A percentile compares a stretch with the other conserved stretches of the same genome.
These are phyloP conservation scores for Mallotus nudiflorus DNA, from an alignment of 345 rosid genomes.

Conservation along the genomic window DNA sequence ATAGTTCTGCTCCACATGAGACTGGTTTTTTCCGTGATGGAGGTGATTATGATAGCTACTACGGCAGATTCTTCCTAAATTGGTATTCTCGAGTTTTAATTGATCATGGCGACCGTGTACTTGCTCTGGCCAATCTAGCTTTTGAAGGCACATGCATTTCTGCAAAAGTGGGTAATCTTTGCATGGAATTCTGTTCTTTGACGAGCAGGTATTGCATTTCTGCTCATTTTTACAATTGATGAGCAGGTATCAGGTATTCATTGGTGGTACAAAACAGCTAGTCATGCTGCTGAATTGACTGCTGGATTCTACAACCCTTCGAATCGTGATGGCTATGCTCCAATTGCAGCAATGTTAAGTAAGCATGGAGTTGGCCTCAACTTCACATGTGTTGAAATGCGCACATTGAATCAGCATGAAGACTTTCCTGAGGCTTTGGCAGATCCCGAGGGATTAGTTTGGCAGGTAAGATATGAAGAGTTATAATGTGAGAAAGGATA, in stretches of 20 bases:
- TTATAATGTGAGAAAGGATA: conserved; percentile 4
- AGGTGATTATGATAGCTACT: conserved; percentile 87
- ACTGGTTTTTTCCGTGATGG: conserved; percentile 96
- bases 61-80: conserved; percentile 91
- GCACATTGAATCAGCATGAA: conserved; percentile 53
- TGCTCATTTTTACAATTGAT: conserved; percentile 34
- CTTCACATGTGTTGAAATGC: conserved; percentile 62
- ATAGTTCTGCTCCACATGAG: conserved; percentile 82
- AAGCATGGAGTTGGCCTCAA: conserved; percentile 73
- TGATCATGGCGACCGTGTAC: conserved; percentile 80
- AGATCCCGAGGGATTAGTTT: conserved; percentile 79
- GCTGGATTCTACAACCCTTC: conserved; percentile 91
- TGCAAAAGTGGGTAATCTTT: conserved; percentile 62
- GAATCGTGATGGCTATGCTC: conserved; percentile 86
- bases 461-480: conserved; percentile 59
- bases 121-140: conserved; percentile 81
- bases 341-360: conserved; percentile 63
- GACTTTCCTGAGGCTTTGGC: conserved; percentile 56
- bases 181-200: not conserved
- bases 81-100: conserved; percentile 86
- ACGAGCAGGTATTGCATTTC: not conserved
- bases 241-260: conserved; percentile 86
- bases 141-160: conserved; percentile 72
- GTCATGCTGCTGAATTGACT: conserved; percentile 95
- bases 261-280: conserved; percentile 95